Conservation (phyloP, 768 basidiomycete genomes). For the Tulasnella sp. region DNA sequence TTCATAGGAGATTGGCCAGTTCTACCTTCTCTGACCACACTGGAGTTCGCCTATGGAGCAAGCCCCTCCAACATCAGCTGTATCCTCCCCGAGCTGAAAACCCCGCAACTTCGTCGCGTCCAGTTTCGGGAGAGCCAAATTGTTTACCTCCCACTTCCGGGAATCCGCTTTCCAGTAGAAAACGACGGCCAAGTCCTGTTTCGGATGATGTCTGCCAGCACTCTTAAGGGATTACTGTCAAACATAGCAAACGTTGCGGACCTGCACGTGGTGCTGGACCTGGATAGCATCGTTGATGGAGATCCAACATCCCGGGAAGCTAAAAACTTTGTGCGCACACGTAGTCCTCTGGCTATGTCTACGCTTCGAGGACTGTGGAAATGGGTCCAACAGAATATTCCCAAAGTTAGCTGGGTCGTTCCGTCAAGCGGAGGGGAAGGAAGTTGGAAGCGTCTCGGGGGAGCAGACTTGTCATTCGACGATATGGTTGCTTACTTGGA, state of each 20-base stretch:
- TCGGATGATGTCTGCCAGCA: neutral
- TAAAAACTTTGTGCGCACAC: neutral
- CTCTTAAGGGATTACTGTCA: neutral
- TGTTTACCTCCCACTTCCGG: neutral
- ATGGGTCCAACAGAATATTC: neutral
- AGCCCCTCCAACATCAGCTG: neutral
- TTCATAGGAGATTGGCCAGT: neutral
- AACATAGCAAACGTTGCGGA: neutral
- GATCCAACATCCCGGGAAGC: neutral
- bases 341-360: neutral
- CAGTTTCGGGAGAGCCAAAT: neutral
- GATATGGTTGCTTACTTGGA: neutral
- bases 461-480: neutral
- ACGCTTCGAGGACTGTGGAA: neutral
- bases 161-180: neutral
- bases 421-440: neutral
- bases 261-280: neutral
- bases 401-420: neutral
- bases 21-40: neutral
- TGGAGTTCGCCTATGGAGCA: neutral
- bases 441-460: neutral
- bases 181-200: neutral
- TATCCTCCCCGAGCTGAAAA: neutral
- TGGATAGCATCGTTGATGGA: neutral
- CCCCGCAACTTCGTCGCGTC: neutral